These are phyloP conservation scores for Lentinula sp. DNA, from an alignment of 768 basidiomycete genomes.

Conservation along the genomic window DNA sequence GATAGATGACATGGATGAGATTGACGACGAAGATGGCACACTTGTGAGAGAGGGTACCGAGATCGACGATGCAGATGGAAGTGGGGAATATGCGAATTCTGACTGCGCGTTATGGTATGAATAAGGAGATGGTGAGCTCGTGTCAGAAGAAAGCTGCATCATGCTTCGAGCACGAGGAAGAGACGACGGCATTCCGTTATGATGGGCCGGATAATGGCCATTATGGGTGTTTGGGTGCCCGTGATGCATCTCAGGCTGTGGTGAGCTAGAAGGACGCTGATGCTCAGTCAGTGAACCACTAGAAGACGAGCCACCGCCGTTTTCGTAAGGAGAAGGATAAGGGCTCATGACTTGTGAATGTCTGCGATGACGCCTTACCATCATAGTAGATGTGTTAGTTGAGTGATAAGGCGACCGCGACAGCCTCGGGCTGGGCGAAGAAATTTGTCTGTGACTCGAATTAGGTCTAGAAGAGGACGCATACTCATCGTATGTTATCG, in stretches of 20 bases:
- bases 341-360: slow-evolving; percentile 87
- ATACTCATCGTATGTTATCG: slow-evolving; percentile 70
- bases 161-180: slow-evolving; percentile 79
- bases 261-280: slow-evolving; percentile 66
- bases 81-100: slow-evolving; percentile 79
- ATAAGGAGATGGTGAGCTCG: slow-evolving; percentile 37
- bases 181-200: slow-evolving; percentile 4
- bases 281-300: slow-evolving; percentile 31
- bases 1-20: slow-evolving; percentile 35
- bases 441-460: slow-evolving; percentile 63
- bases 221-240: slow-evolving; percentile 19
- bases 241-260: slow-evolving; percentile 48
- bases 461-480: slow-evolving; percentile 67
- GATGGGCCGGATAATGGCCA: slow-evolving; percentile 32
- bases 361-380: slow-evolving; percentile 67
- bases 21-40: slow-evolving; percentile 6
- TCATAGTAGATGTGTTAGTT: slow-evolving; percentile 40
- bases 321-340: slow-evolving; percentile 79
- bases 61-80: slow-evolving; percentile 22
- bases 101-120: slow-evolving; percentile 58
- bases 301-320: slow-evolving; percentile 19
- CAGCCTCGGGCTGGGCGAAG: slow-evolving; percentile 64
- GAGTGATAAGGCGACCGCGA: slow-evolving; percentile 43
- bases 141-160: slow-evolving; percentile 73
- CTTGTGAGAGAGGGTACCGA: slow-evolving; percentile 6